Base-by-base conservation (phyloP, 73 alveolate species). In the Symbiodinium pilosum region DNA sequence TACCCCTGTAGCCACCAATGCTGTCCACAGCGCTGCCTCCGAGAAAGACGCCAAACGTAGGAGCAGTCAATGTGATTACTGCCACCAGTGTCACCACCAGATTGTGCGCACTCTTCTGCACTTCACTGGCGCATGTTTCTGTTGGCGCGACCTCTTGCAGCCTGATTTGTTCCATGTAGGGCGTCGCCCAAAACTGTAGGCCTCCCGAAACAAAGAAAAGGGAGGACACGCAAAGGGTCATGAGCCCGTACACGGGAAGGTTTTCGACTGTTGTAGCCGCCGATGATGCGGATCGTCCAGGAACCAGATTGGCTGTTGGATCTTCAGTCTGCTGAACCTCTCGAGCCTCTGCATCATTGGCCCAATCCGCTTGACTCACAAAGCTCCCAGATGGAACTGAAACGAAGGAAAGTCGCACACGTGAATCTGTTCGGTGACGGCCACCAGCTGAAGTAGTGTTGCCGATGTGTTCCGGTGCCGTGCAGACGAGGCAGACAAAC, bases 41-140 rank as follows among this genome's bases (percentile, higher is more conserved):
- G 34, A 73, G 32, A 43, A 73, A 73, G 30, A 56, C 95, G 21
- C 86, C 95, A 14, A 88, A 64, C 73, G 87, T 88, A n/a, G 95
- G 95, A 7, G 95, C 95, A 21, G 95, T 88, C 7, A 88, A 38
- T 3, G 95, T 88, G 47, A 84, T 88, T 39, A 64, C 30, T 43
- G 95, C 95, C 38, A 88, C 95, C 86, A 88, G 42, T 36, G 95
- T 59, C 87, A 88, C 95, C 86, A 88, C 95, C 47, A 88, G 77
- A 21, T 68, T 56, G 52, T 88, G 95, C 28, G 41, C 87, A 9
- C 34, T 20, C 0, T 47, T 47, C 40, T 69, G 84, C 16, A 69
- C 34, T 21, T 30, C 84, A 38, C 20, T 59, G 24, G 43, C 24
- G 89, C 89, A 83, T 39, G 59, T 4, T 1, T 7, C 34, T 43